Evolutionary conservation across 179 eudicot species (phyloP).

Genomic region (Nepenthes alata): DNA sequence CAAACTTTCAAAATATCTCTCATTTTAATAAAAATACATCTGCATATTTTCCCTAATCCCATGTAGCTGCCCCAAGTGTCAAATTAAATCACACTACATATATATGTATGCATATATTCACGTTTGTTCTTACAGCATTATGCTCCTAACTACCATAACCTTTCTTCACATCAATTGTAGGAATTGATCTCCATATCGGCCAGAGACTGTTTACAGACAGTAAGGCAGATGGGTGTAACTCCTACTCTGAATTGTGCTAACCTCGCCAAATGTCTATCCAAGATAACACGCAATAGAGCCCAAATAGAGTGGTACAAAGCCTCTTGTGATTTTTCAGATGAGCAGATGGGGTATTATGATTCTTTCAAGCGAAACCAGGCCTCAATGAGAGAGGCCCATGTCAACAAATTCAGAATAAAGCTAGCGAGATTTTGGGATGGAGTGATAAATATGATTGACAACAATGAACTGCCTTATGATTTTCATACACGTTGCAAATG

Average conservation of each 20-base stretch:
- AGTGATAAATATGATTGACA: constrained; percentile 48
- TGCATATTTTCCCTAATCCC: no score
- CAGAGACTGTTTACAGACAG: constrained; percentile 44
- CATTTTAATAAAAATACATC: no score
- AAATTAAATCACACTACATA: not conserved
- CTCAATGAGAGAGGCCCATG: constrained; percentile 42
- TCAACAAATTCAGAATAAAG: constrained; percentile 47
- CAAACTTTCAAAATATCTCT: no score
- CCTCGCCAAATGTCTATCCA: constrained; percentile 45
- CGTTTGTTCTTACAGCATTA: not conserved
- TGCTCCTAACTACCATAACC: not conserved
- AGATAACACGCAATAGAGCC: constrained; percentile 60
- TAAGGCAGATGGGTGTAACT: constrained; percentile 36
- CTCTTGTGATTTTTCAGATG: constrained; percentile 43
- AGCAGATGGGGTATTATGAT: constrained; percentile 73
- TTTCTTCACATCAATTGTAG: constrained; percentile 18
- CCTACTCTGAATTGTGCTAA: constrained; percentile 60
- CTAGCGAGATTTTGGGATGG: constrained; percentile 63
- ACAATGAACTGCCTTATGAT: constrained; percentile 66
- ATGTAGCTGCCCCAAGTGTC: no score
- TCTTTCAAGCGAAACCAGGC: constrained; percentile 60
- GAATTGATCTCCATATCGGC: constrained; percentile 33
- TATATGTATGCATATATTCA: not conserved
- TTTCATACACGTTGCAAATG: constrained; percentile 55
- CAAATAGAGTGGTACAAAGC: constrained; percentile 86